phyloP scores from a whole-genome alignment of 2,329 filamentous ascomycete genomes.

The Phoma herbarum region DNA sequence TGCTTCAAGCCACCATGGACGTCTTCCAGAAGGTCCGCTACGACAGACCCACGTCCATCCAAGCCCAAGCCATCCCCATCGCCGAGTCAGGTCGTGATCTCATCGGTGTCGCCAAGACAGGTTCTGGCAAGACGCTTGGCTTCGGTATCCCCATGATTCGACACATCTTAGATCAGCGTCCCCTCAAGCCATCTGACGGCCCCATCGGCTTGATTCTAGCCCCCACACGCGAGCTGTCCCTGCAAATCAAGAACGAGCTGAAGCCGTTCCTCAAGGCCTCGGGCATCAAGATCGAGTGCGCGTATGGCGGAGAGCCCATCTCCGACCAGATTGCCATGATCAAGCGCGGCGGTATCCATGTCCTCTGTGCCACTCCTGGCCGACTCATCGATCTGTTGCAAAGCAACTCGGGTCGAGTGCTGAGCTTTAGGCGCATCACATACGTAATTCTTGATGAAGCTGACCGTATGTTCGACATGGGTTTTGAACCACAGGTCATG shows the following conservation, averaged over 20 bases:
- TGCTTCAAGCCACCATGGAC: slow-evolving; percentile 86
- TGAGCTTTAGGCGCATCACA: slow-evolving; percentile 86
- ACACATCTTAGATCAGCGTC: slow-evolving; percentile 92
- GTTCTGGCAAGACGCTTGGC: slow-evolving; percentile 95
- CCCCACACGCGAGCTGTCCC: slow-evolving; percentile 90
- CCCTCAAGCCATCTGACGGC: slow-evolving; percentile 83
- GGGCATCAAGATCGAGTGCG: slow-evolving; percentile 85
- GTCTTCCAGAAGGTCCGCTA: slow-evolving; percentile 84
- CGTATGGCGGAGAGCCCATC: slow-evolving; percentile 94
- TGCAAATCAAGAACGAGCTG: slow-evolving; percentile 93
- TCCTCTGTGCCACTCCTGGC: slow-evolving; percentile 88
- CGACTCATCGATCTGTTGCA: slow-evolving; percentile 95
- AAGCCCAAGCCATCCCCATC: slow-evolving; percentile 91
- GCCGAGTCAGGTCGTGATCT: slow-evolving; percentile 97
- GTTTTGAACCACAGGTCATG: slow-evolving; percentile 97
- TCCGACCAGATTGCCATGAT: slow-evolving; percentile 97
- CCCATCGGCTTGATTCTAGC: slow-evolving; percentile 90
- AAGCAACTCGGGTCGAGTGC: slow-evolving; percentile 92
- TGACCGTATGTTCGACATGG: slow-evolving; percentile 99
- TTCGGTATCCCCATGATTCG: slow-evolving; percentile 97
- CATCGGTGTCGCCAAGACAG: slow-evolving; percentile 95
- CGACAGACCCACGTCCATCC: slow-evolving; percentile 89
- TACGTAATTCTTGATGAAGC: slow-evolving; percentile 97
- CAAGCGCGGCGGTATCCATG: slow-evolving; percentile 92
- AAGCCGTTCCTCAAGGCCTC: slow-evolving; percentile 92